Percentiles rank a stretch among this genome's conserved stretches.
Conservation (phyloP, 2,329 filamentous ascomycete genomes). For the Pseudogymnoascus destructans region DNA sequence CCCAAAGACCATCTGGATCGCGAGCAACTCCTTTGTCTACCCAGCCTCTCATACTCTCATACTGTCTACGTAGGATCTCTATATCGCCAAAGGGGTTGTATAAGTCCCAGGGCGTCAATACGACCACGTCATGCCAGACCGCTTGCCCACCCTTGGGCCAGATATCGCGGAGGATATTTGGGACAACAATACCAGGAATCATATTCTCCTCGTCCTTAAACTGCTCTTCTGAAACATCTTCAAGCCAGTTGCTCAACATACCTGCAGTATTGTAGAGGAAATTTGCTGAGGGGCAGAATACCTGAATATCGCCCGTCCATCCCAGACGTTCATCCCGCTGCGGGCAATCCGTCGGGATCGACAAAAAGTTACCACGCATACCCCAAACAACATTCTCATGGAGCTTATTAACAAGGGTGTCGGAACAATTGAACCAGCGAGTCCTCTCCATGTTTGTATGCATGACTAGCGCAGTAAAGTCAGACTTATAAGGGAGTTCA, state of each 20-base stretch:
- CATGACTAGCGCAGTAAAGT: neutral
- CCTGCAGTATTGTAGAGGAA: slow-evolving; percentile 32
- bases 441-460: slow-evolving; percentile 17
- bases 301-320: slow-evolving; percentile 36
- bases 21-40: slow-evolving; percentile 28
- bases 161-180: slow-evolving; percentile 14
- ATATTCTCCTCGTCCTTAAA: neutral
- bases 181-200: slow-evolving; percentile 16
- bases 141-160: slow-evolving; percentile 18
- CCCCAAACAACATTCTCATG: slow-evolving; percentile 35
- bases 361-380: slow-evolving; percentile 35
- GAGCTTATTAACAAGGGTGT: slow-evolving; percentile 29
- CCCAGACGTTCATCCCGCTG: slow-evolving; percentile 36
- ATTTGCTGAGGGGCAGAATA: slow-evolving; percentile 32
- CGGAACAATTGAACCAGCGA: slow-evolving; percentile 30
- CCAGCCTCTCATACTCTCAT: slow-evolving; percentile 30
- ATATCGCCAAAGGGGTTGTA: slow-evolving; percentile 30
- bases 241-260: slow-evolving; percentile 30
- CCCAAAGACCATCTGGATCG: slow-evolving; percentile 31
- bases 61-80: slow-evolving; percentile 28
- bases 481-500: neutral
- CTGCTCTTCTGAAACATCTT: slow-evolving; percentile 23
- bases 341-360: slow-evolving; percentile 35
- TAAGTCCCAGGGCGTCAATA: slow-evolving; percentile 31
- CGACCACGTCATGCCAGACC: slow-evolving; percentile 33